Evolutionary conservation across 2,329 filamentous ascomycete genomes (phyloP).

Genomic region (Penicillium freii): DNA sequence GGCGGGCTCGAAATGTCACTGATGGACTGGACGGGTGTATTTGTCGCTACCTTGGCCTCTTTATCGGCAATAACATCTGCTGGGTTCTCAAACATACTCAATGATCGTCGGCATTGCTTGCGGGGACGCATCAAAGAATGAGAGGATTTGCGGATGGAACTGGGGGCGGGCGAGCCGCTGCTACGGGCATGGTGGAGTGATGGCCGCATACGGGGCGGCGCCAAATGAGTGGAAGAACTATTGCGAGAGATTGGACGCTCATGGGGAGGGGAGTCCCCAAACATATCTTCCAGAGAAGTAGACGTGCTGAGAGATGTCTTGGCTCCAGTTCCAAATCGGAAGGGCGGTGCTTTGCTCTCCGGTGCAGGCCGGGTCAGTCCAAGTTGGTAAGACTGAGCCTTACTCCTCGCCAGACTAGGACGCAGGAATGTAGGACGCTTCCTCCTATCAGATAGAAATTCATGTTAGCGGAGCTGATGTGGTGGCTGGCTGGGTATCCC

Average conservation of each 20-base stretch:
- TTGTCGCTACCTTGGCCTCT: conserved; percentile 56
- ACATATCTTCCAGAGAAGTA: conserved; percentile 75
- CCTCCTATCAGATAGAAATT: conserved; percentile 49
- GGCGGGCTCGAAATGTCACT: conserved; percentile 80
- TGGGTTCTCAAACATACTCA: conserved; percentile 97
- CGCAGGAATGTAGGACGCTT: conserved; percentile 68
- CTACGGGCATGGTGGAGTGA: conserved; percentile 62
- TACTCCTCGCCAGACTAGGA: conserved; percentile 71
- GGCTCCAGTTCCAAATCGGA: conserved; percentile 67
- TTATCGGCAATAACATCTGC: conserved; percentile 83
- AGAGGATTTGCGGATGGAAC: conserved; percentile 68
- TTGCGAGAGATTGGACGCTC: conserved; percentile 63
- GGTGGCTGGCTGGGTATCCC: background rate
- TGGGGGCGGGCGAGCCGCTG: conserved; percentile 72
- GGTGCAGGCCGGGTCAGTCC: conserved; percentile 60
- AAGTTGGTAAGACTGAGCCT: conserved; percentile 68
- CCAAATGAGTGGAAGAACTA: conserved; percentile 56
- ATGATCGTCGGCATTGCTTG: conserved; percentile 84
- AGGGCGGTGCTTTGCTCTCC: conserved; percentile 67
- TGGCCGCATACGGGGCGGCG: conserved; percentile 62
- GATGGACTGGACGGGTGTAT: conserved; percentile 66
- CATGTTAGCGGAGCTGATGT: conserved; percentile 20
- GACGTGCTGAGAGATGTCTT: conserved; percentile 57
- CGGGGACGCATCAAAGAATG: conserved; percentile 73
- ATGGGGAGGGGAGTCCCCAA: conserved; percentile 73